phyloP scores from a whole-genome alignment of 257 asterid species.

The Primulina huaijiensis region DNA sequence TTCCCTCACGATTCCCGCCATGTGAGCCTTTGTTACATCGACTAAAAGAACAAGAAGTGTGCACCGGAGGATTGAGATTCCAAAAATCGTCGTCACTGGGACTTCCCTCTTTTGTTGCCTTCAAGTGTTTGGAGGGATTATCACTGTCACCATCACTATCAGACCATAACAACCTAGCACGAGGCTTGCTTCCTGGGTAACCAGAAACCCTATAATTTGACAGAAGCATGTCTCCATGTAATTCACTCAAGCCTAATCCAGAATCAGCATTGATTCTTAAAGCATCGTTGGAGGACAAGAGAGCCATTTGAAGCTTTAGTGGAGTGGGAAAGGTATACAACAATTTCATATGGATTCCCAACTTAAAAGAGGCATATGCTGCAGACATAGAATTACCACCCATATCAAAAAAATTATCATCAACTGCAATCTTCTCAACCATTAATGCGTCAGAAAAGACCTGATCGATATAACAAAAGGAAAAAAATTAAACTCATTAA shows the following conservation, averaged over 20 bases:
- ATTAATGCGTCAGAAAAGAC: conserved; percentile 68
- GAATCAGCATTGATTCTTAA: conserved; percentile 29
- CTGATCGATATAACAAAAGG: conserved; percentile 39
- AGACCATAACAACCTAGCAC: conserved; percentile 21
- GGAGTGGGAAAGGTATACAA: conserved; percentile 75
- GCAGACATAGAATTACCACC: conserved; percentile 92
- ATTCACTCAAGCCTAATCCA: conserved; percentile 32
- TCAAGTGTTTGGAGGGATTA: conserved; percentile 47
- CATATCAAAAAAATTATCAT: conserved; percentile 74
- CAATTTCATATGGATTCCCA: conserved; percentile 83
- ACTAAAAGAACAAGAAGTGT: conserved; percentile 57
- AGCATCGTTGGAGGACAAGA: conserved; percentile 38
- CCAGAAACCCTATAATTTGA: conserved; percentile 27
- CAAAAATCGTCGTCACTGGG: conserved; percentile 29
- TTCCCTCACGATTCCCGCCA: conserved; percentile 41
- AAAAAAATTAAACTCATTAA: conserved; percentile 7
- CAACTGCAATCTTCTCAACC: conserved; percentile 57
- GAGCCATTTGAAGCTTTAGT: conserved; percentile 59
- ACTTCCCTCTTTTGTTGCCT: conserved; percentile 34
- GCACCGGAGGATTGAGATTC: conserved; percentile 30
- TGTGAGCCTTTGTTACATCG: conserved; percentile 72
- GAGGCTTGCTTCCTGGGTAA: conserved; percentile 28
- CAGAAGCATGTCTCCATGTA: conserved; percentile 24
- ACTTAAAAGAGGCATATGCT: conserved; percentile 67
- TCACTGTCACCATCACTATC: conserved; percentile 28